A percentile compares a stretch with the other conserved stretches of the same genome.
phyloP scores from a whole-genome alignment of 805 yeast genomes.

The Clavispora carvajalis region DNA sequence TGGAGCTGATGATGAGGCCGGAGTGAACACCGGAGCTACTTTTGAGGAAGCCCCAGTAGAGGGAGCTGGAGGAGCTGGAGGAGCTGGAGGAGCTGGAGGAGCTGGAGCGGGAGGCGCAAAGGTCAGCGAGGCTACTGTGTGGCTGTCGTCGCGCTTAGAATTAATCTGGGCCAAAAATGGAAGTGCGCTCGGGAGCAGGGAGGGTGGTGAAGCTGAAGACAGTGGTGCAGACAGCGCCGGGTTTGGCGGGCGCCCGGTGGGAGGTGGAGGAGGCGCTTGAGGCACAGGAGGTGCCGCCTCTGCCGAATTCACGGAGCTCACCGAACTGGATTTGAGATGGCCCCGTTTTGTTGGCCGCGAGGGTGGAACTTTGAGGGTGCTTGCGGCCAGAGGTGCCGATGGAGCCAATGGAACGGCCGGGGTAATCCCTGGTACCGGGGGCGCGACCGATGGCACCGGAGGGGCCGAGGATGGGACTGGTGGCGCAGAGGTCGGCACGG shows the following conservation, averaged over 20 bases:
- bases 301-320: slow-evolving; percentile 15
- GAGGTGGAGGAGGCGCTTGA: slow-evolving; percentile 1
- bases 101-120: slow-evolving; percentile 11
- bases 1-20: too few relatives aligned
- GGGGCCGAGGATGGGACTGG: slow-evolving; percentile 17
- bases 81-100: background rate
- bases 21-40: too few relatives aligned
- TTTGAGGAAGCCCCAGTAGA: too few relatives aligned
- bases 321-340: slow-evolving; percentile 25
- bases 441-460: slow-evolving; percentile 10
- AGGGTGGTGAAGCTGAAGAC: slow-evolving; percentile 5
- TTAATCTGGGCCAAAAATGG: slow-evolving; percentile 16
- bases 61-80: slow-evolving; percentile 14
- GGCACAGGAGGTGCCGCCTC: background rate
- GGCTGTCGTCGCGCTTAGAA: slow-evolving; percentile 7
- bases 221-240: slow-evolving; percentile 4
- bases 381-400: slow-evolving; percentile 1
- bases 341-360: slow-evolving; percentile 35
- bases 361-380: slow-evolving; percentile 25
- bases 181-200: slow-evolving; percentile 7
- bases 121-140: slow-evolving; percentile 3
- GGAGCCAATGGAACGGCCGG: slow-evolving; percentile 4
- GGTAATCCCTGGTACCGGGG: too few relatives aligned
- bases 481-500: slow-evolving; percentile 11
- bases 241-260: background rate